Evolutionary conservation across 176 grass and related monocot genomes (phyloP).

Genomic region (Musa itinerans): DNA sequence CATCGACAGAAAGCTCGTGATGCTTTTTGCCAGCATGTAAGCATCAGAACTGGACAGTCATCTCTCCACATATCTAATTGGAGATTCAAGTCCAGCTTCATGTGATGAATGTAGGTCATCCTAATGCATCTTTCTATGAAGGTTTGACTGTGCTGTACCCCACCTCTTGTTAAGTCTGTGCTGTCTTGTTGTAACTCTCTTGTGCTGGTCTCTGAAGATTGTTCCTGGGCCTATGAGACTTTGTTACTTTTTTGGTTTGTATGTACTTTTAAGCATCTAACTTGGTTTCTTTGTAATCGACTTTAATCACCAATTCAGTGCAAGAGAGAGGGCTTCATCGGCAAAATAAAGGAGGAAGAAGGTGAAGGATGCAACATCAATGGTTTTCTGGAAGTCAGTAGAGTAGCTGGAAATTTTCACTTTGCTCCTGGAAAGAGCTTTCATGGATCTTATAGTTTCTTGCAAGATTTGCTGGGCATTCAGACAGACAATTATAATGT

Average conservation of each 20-base stretch:
- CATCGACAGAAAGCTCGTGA: not conserved
- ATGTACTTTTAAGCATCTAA: not conserved
- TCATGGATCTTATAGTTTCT: slow-evolving; percentile 72
- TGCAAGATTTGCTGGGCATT: slow-evolving; percentile 86
- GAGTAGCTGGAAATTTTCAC: slow-evolving; percentile 99
- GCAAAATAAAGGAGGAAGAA: slow-evolving; percentile 85
- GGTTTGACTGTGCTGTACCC: not conserved
- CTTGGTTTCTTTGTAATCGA: slow-evolving; percentile 24
- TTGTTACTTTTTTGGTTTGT: not conserved
- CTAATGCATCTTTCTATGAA: not conserved
- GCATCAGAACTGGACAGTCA: not conserved
- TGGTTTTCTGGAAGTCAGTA: slow-evolving; percentile 95
- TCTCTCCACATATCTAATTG: not conserved
- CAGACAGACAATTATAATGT: slow-evolving; percentile 94
- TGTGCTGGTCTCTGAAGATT: not conserved
- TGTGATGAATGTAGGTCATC: not conserved
- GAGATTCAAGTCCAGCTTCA: not conserved
- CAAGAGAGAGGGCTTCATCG: slow-evolving; percentile 90
- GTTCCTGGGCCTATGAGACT: not conserved
- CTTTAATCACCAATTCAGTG: slow-evolving; percentile 40
- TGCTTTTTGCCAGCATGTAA: not conserved
- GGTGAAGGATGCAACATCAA: slow-evolving; percentile 97
- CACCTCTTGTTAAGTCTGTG: not conserved
- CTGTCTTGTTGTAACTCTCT: not conserved
- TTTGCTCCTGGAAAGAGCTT: slow-evolving; percentile 97